Base-by-base conservation (phyloP, 768 basidiomycete species). In the Baorangia bicolor region DNA sequence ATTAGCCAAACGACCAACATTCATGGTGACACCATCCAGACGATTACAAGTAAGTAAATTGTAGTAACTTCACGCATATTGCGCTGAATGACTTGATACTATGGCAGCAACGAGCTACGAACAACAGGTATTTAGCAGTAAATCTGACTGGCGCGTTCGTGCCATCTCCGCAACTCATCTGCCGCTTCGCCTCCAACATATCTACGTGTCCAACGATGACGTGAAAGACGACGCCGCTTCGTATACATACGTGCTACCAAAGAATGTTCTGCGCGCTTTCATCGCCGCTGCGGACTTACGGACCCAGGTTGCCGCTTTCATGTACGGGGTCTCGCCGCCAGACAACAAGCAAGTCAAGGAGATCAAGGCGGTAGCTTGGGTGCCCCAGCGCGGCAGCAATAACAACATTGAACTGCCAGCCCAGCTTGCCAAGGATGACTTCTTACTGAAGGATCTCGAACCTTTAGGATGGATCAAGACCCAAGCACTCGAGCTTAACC, bases 341-440 rank as follows among this genome's bases (percentile, higher is more conserved):
- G 96, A 98, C 73, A 98, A 98, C 79, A 90, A 92, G 61, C 94
- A 95, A 72, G 97, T 99, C 58, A 97, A 98, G 75, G 97, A 99
- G 75, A 91, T 99, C 76, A 98, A 96, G 78, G 94, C 94, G 23
- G 78, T 99, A 46, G 94, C 83, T n/a, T 95, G 94, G 88, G 84
- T 93, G n/a, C 97, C 97, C 30, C 97, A 99, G 69, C 85, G 95
- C 30, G 96, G 97, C 33, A 93, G 89, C 69, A 98, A 98, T 73
- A 95, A 93, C 70, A 86, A 84, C 41, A 87, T 99, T 38, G 97
- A 99, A 73, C 79, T 98, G 37, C 96, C 97, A 18, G 73, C 81
- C 35, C 87, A 92, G 65, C 77, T 98, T 38, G 97, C 97, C 9
- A 90, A 91, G 70, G 95, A 98, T 65, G 95, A 98, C 68, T 93